phyloP scores from a whole-genome alignment of 345 rosid species.

The Laguncularia racemosa region DNA sequence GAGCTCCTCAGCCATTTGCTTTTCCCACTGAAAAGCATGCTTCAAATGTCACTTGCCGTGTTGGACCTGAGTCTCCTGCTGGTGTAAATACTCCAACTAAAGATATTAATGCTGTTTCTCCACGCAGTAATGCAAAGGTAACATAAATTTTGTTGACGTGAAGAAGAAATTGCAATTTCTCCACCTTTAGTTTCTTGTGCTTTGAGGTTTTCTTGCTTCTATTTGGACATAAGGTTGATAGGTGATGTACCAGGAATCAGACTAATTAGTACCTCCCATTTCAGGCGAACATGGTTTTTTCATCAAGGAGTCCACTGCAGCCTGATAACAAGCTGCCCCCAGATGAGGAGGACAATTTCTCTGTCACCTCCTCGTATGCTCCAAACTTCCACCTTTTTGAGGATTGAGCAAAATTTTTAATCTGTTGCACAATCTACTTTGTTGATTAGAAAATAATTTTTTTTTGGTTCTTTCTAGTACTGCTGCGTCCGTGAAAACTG shows the following conservation, averaged over 20 bases:
- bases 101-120: too few species aligned
- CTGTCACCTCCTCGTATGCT: conserved; percentile 83
- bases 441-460: neutral
- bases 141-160: too few species aligned
- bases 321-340: conserved; percentile 42
- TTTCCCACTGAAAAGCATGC: conserved; percentile 38
- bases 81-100: too few species aligned
- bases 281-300: conserved; percentile 8
- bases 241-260: too few species aligned
- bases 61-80: neutral
- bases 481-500: conserved; percentile 50
- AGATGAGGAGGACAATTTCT: conserved; percentile 76
- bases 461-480: conserved; percentile 63
- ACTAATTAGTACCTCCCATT: neutral
- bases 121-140: too few species aligned
- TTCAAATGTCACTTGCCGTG: conserved; percentile 4
- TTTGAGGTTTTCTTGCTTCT: too few species aligned
- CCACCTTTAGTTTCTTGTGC: too few species aligned
- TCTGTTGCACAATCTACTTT: conserved; percentile 2
- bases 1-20: conserved; percentile 42
- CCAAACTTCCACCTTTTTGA: neutral
- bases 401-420: neutral
- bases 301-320: conserved; percentile 38
- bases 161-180: too few species aligned
- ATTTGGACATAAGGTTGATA: too few species aligned